phyloP scores from a whole-genome alignment of 305 asterid species.

The Fraxinus angustifolia region DNA sequence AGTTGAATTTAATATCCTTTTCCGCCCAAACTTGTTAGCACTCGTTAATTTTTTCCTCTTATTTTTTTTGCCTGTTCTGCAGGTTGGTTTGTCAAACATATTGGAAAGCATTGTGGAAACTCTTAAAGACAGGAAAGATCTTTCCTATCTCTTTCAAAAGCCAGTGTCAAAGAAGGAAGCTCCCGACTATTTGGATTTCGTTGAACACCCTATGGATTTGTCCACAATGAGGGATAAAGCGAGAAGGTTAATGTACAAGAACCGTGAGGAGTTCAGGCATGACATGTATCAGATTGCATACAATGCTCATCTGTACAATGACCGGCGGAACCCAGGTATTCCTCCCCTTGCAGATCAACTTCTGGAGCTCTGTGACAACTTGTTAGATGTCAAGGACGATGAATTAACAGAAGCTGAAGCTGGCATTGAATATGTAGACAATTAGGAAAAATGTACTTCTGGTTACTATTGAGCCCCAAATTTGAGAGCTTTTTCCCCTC shows the following conservation, averaged over 20 bases:
- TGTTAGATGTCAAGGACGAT: slow-evolving; percentile 49
- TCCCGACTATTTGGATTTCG: slow-evolving; percentile 68
- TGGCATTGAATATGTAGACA: slow-evolving; percentile 1
- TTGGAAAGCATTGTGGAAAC: slow-evolving; percentile 71
- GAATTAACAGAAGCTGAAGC: slow-evolving; percentile 8
- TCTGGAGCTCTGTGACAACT: slow-evolving; percentile 79
- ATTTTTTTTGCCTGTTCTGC: slow-evolving; percentile 2
- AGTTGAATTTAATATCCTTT: neutral
- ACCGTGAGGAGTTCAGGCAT: slow-evolving; percentile 78
- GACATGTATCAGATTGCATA: slow-evolving; percentile 66
- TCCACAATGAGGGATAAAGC: slow-evolving; percentile 71
- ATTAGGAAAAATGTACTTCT: neutral
- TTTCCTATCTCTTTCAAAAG: slow-evolving; percentile 75
- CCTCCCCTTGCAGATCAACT: slow-evolving; percentile 99
- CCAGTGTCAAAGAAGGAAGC: slow-evolving; percentile 94
- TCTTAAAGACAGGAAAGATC: slow-evolving; percentile 54
- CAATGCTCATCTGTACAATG: slow-evolving; percentile 86
- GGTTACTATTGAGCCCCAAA: neutral
- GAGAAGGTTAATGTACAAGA: slow-evolving; percentile 75
- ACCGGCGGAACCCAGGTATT: slow-evolving; percentile 78
- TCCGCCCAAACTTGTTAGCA: neutral
- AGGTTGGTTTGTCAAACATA: slow-evolving; percentile 87
- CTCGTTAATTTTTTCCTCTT: neutral
- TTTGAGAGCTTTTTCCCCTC: neutral
- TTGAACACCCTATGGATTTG: slow-evolving; percentile 83